phyloP scores from a whole-genome alignment of 495 filamentous ascomycete species.

The Penicillium goetzii region DNA sequence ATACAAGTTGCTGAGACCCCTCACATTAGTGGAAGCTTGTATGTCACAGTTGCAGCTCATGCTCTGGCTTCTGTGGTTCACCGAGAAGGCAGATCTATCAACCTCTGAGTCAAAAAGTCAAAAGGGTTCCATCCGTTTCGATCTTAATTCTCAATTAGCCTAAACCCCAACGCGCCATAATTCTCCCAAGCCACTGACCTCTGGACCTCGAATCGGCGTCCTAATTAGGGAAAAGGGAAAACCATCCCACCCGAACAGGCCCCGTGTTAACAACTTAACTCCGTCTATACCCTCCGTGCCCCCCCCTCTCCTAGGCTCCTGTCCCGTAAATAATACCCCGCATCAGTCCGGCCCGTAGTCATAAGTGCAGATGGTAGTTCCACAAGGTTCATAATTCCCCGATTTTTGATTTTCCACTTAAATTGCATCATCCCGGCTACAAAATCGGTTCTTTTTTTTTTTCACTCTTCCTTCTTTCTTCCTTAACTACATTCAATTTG shows the following conservation, averaged over 20 bases:
- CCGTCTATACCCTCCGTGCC: conserved; percentile 3
- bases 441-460: background rate
- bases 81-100: background rate
- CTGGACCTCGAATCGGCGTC: conserved; percentile 3
- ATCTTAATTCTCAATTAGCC: conserved; percentile 13
- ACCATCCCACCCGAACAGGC: background rate
- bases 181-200: background rate
- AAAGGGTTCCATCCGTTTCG: conserved; percentile 1
- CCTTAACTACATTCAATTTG: background rate
- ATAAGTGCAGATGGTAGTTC: background rate
- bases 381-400: conserved; percentile 3
- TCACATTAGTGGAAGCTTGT: background rate
- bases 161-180: conserved; percentile 8
- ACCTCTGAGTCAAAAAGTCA: background rate
- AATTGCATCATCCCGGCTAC: background rate
- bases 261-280: conserved; percentile 5
- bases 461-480: background rate
- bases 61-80: background rate
- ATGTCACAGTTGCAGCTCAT: background rate
- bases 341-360: conserved; percentile 17
- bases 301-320: too few species aligned
- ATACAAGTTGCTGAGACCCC: background rate
- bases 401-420: conserved; percentile 4
- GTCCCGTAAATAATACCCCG: conserved; percentile 13
- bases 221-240: conserved; percentile 6